Evolutionary conservation across 73 alveolate genomes (phyloP), one percentile per base, ranked within the genome.

Genomic region (Paramecium primaurelia): DNA sequence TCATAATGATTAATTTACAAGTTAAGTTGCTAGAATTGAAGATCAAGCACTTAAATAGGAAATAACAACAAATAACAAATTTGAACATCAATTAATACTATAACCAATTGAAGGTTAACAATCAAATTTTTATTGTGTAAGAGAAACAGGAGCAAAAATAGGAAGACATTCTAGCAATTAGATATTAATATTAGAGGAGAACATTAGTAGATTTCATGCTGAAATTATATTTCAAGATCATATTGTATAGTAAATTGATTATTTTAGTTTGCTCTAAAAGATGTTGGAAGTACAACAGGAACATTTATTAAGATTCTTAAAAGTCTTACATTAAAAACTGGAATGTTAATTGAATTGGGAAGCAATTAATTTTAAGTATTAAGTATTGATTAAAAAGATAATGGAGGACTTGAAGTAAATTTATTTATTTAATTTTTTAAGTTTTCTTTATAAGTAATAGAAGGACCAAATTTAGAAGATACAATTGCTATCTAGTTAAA

Each of bases 301-400:
- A 84, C 97, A 18, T 96, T 93, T 71, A 80, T 96, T 16, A 96
- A 95, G 94, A 95, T 96, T 32, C 58, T 96, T 18, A 60, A 93
- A 18, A 94, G 95, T 51, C 94, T 96, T 3, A 92, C 88, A 1
- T 80, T 96, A 32, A 91, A 77, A 73, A 54, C 58, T 64, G 95
- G 94, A 1, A 96, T 96, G 98, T 92, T 96, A 94, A 94, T 96
- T 64, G 93, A 96, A 59, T 94, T 96, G 96, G 98, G 98, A 7
- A 69, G 95, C 58, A 86, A 93, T 64, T 95, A 93, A 77, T 96
- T 93, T 77, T 92, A 96, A 54, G 97, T 96, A 16, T 44, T 16
- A 80, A 47, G 45, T 5, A 47, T 80, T 6, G 91, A 80, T 11
- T 94, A 51, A 96, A 20, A 8, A 16, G 58, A 32, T n/a, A 25